Conservation (phyloP, 306 rosid species). For the Lathyrus aphaca region DNA sequence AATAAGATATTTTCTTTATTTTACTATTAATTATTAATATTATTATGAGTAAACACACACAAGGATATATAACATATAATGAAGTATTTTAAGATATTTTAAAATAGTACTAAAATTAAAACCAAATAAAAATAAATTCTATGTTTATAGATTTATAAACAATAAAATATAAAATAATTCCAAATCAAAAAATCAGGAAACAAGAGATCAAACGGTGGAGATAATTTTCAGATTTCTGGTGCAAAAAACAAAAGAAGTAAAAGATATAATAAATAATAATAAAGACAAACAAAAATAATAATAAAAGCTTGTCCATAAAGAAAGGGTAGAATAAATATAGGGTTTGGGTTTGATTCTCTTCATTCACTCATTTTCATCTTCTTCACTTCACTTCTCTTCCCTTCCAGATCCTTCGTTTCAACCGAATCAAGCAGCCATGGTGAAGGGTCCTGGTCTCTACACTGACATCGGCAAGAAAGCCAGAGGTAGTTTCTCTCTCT, state of each 20-base stretch:
- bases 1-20: no score
- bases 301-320: neutral
- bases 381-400: neutral
- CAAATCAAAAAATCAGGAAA: no score
- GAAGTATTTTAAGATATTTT: no score
- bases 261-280: no score
- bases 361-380: neutral
- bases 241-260: neutral
- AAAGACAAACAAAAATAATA: no score
- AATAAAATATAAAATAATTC: neutral
- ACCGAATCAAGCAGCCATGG: slow-evolving; percentile 51
- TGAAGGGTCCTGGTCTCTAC: slow-evolving; percentile 96
- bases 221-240: neutral
- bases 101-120: no score
- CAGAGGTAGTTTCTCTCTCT: slow-evolving; percentile 53
- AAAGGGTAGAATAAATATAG: slow-evolving; percentile 35
- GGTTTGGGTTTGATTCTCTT: slow-evolving; percentile 40
- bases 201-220: slow-evolving; percentile 46
- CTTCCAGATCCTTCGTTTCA: slow-evolving; percentile 44
- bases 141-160: no score
- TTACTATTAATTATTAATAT: no score
- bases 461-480: slow-evolving; percentile 90
- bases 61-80: no score
- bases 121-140: no score
- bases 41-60: no score